These are phyloP conservation scores for Phaffomyces antillensis DNA, from an alignment of 805 yeast genomes.

Conservation along the genomic window DNA sequence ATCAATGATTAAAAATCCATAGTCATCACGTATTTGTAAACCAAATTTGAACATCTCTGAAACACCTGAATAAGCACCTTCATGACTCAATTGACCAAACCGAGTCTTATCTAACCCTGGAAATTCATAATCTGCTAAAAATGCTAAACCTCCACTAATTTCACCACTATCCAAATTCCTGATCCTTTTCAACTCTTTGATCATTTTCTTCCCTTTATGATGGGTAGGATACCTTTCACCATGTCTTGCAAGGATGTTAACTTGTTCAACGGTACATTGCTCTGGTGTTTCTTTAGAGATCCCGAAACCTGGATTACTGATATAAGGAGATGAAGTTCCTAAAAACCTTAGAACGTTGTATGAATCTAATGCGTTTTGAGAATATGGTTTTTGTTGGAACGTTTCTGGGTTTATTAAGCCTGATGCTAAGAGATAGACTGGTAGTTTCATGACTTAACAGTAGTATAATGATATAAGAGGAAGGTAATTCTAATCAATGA, in stretches of 20 bases:
- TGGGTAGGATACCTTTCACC: slow-evolving; percentile 49
- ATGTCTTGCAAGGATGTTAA: slow-evolving; percentile 44
- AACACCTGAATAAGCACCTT: slow-evolving; percentile 48
- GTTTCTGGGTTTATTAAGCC: too few species aligned
- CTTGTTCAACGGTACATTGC: slow-evolving; percentile 47
- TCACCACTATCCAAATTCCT: slow-evolving; percentile 27
- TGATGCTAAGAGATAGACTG: too few species aligned
- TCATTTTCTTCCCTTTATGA: slow-evolving; percentile 13
- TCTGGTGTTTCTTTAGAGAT: slow-evolving; percentile 44
- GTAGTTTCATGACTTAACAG: too few species aligned
- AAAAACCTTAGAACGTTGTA: slow-evolving; percentile 39
- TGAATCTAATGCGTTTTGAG: slow-evolving; percentile 32
- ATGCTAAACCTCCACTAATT: slow-evolving; percentile 14
- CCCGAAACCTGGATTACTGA: slow-evolving; percentile 44
- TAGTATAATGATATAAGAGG: too few species aligned
- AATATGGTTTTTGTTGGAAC: slow-evolving; percentile 14
- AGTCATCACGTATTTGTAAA: slow-evolving; percentile 37
- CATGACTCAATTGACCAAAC: slow-evolving; percentile 45
- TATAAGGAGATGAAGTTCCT: slow-evolving; percentile 50
- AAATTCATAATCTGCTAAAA: slow-evolving; percentile 36
- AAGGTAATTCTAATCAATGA: too few species aligned
- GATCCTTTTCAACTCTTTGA: slow-evolving; percentile 22
- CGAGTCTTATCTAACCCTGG: slow-evolving; percentile 31
- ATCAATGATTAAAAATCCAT: slow-evolving; percentile 33
- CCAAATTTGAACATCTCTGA: slow-evolving; percentile 45